These are phyloP conservation scores for Neofusicoccum kwambonambiense DNA, from an alignment of 2,329 filamentous ascomycete species.

Conservation along the genomic window DNA sequence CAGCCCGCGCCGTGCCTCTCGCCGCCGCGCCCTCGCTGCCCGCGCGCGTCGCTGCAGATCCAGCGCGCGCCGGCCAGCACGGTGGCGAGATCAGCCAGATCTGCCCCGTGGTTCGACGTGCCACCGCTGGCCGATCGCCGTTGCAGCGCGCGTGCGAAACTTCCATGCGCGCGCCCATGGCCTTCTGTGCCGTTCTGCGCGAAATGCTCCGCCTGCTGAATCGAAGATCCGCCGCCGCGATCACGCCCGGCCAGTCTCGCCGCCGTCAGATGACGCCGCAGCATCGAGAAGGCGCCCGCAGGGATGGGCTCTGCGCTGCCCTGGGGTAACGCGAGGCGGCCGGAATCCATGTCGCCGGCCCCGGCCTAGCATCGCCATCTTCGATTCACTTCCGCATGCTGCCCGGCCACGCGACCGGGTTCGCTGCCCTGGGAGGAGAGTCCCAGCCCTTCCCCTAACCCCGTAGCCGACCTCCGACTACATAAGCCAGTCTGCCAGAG, in stretches of 20 bases:
- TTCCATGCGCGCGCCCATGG: background rate
- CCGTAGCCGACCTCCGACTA: background rate
- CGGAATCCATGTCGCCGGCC: background rate
- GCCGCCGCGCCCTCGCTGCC: background rate
- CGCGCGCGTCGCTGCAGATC: background rate
- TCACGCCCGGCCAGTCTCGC: background rate
- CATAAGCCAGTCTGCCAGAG: background rate
- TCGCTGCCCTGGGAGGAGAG: background rate
- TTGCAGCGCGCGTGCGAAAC: slow-evolving; percentile 1
- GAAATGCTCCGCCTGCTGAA: background rate
- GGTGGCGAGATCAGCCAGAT: slow-evolving; percentile 8
- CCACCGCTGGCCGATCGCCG: background rate
- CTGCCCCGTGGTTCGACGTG: background rate
- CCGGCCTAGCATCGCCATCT: slow-evolving; percentile 12
- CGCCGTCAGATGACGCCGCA: background rate
- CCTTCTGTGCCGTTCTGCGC: background rate
- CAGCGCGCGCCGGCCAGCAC: background rate
- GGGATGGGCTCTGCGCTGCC: background rate
- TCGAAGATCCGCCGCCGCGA: background rate
- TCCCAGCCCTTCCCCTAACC: background rate
- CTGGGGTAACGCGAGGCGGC: background rate
- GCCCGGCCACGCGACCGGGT: slow-evolving; percentile 2
- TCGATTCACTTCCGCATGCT: slow-evolving; percentile 1
- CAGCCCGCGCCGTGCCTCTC: no score
- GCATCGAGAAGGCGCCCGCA: background rate